Percentiles rank a stretch among this genome's conserved stretches.
phyloP scores from a whole-genome alignment of 352 stramenopile species.

The Phytophthora cryptogea region DNA sequence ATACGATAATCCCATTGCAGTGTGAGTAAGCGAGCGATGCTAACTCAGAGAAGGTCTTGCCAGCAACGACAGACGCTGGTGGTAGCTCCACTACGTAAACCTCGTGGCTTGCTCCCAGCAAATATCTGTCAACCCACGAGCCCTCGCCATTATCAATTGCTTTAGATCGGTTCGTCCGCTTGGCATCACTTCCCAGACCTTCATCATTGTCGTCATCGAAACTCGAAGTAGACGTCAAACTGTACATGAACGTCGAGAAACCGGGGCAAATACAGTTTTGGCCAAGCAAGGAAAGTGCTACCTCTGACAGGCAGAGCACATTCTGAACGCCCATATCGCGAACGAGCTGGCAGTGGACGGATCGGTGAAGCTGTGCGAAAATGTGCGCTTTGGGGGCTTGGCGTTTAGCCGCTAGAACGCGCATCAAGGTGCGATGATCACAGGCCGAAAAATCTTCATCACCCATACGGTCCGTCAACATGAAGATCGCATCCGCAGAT shows the following conservation, averaged over 20 bases:
- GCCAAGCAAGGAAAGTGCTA: slow-evolving; percentile 78
- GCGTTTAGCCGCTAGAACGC: slow-evolving; percentile 74
- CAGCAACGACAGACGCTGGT: slow-evolving; percentile 49
- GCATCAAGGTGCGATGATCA: slow-evolving; percentile 84
- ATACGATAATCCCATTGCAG: slow-evolving; percentile 79
- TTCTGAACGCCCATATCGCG: slow-evolving; percentile 81
- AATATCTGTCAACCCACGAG: slow-evolving; percentile 75
- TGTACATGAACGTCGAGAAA: slow-evolving; percentile 90
- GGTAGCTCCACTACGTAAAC: slow-evolving; percentile 79
- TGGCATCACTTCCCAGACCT: slow-evolving; percentile 32
- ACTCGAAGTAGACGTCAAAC: slow-evolving; percentile 81
- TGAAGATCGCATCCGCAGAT: slow-evolving; percentile 76
- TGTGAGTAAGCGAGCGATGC: slow-evolving; percentile 77
- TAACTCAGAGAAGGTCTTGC: slow-evolving; percentile 81
- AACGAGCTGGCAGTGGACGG: slow-evolving; percentile 74
- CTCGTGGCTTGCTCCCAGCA: slow-evolving; percentile 76
- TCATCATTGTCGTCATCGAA: slow-evolving; percentile 55
- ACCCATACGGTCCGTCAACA: slow-evolving; percentile 62
- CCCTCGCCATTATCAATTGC: slow-evolving; percentile 39
- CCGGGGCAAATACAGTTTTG: slow-evolving; percentile 88
- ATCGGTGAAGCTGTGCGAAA: slow-evolving; percentile 82
- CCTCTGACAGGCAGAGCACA: slow-evolving; percentile 78
- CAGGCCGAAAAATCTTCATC: slow-evolving; percentile 73
- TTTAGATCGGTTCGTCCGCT: slow-evolving; percentile 26
- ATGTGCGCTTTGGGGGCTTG: slow-evolving; percentile 51